These are phyloP conservation scores for Vitis vinifera DNA, from an alignment of 164 flowering plant genomes.

Conservation along the genomic window DNA sequence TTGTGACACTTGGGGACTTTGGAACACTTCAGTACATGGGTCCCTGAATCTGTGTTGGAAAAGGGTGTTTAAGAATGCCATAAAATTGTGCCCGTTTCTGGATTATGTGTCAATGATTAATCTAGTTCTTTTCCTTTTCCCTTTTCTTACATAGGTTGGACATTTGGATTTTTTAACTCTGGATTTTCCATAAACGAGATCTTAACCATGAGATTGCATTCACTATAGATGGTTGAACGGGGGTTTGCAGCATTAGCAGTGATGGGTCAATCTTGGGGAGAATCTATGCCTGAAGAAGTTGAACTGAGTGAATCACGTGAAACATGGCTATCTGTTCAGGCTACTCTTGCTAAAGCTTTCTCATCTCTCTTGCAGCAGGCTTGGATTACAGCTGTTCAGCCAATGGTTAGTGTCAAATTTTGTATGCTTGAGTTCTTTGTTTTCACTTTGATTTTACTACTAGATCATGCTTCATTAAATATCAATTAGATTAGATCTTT, in stretches of 20 bases:
- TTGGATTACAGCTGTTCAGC: conserved; percentile 45
- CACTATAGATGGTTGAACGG: conserved; percentile 52
- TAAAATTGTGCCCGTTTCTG: neutral
- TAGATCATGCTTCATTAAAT: too few relatives aligned
- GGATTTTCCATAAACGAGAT: neutral
- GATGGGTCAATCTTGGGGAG: conserved; percentile 67
- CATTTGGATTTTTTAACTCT: too few relatives aligned
- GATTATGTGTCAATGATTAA: too few relatives aligned
- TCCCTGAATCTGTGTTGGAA: neutral
- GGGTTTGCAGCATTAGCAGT: conserved; percentile 72
- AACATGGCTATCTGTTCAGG: conserved; percentile 42
- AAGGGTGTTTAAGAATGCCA: neutral
- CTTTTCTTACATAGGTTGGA: too few relatives aligned
- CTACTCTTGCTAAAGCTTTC: conserved; percentile 45
- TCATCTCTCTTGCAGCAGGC: conserved; percentile 65
- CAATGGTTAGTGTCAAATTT: conserved; percentile 31
- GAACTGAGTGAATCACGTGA: conserved; percentile 38
- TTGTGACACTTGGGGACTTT: neutral
- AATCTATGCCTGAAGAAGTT: conserved; percentile 43
- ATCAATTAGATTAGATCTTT: too few relatives aligned
- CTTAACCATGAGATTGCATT: conserved; percentile 1
- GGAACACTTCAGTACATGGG: neutral
- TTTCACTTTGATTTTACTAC: too few relatives aligned
- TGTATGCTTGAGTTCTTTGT: neutral
- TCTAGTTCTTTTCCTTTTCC: too few relatives aligned